phyloP scores from a whole-genome alignment of 495 filamentous ascomycete species.

The Penicillium pulvis region DNA sequence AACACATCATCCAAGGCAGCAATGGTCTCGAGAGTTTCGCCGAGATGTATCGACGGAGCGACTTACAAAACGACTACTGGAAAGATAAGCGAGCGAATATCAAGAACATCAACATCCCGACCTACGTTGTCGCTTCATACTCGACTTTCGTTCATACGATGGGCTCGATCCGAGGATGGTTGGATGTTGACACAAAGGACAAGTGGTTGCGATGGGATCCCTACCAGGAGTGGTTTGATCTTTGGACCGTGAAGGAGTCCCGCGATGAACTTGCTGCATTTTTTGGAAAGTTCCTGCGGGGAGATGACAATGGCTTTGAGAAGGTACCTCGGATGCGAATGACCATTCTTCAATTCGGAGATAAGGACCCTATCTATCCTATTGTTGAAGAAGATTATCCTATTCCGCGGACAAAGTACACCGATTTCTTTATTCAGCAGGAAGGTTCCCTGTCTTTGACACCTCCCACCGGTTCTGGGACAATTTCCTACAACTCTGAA shows the following conservation, averaged over 20 bases:
- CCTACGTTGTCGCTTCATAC: constrained; percentile 31
- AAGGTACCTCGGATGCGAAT: constrained; percentile 33
- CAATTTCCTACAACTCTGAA: too few relatives aligned
- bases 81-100: constrained; percentile 32
- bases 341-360: constrained; percentile 12
- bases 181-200: background rate
- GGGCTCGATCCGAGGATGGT: constrained; percentile 33
- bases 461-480: too few relatives aligned
- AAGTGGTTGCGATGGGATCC: constrained; percentile 2
- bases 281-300: constrained; percentile 42
- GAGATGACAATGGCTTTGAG: constrained; percentile 40
- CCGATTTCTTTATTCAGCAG: too few relatives aligned
- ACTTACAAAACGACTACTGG: constrained; percentile 26
- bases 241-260: background rate
- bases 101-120: constrained; percentile 20
- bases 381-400: background rate
- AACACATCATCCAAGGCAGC: constrained; percentile 27
- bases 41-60: constrained; percentile 32
- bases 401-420: background rate
- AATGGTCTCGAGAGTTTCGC: constrained; percentile 34
- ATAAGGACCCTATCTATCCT: background rate
- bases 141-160: constrained; percentile 36
- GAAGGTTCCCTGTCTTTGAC: too few relatives aligned
- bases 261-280: constrained; percentile 38
- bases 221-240: constrained; percentile 19